Conservation (phyloP, 495 filamentous ascomycete genomes). For the Penicilliopsis zonata region DNA sequence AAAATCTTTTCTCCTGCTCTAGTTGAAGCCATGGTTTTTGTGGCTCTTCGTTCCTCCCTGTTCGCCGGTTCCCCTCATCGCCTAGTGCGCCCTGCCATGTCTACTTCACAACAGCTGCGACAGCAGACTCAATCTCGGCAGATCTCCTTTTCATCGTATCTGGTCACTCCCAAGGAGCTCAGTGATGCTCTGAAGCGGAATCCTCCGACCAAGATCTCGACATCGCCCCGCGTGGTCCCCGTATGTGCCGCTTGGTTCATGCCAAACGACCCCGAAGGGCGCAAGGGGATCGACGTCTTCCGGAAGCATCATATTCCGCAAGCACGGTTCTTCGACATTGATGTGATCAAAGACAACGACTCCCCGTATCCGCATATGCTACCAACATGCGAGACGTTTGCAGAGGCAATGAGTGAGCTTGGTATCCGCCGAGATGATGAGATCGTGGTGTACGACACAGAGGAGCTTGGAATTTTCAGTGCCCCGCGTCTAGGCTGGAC, state of each 20-base stretch:
- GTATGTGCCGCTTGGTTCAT: conserved; percentile 93
- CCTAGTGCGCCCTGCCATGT: conserved; percentile 19
- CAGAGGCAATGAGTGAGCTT: conserved; percentile 73
- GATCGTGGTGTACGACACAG: conserved; percentile 85
- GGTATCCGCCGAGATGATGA: conserved; percentile 79
- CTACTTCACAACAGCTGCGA: conserved; percentile 11
- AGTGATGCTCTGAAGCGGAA: conserved; percentile 66
- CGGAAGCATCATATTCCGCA: conserved; percentile 65
- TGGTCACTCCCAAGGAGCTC: conserved; percentile 78
- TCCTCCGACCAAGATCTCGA: conserved; percentile 58
- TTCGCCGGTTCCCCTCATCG: conserved; percentile 15
- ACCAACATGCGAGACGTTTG: conserved; percentile 66
- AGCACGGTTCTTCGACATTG: conserved; percentile 93
- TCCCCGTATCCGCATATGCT: conserved; percentile 97
- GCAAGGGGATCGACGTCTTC: conserved; percentile 69
- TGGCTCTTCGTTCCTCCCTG: conserved; percentile 20
- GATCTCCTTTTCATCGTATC: conserved; percentile 58
- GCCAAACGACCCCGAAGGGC: conserved; percentile 68
- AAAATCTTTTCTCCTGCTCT: conserved; percentile 1
- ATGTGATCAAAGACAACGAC: conserved; percentile 73
- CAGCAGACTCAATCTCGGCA: conserved; percentile 21
- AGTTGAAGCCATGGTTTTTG: conserved; percentile 23
- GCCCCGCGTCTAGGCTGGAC: conserved; percentile 93
- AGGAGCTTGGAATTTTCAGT: conserved; percentile 83
- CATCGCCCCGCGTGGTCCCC: conserved; percentile 69